phyloP scores from a whole-genome alignment of 768 basidiomycete genomes.

The Auricularia auricula-judae region DNA sequence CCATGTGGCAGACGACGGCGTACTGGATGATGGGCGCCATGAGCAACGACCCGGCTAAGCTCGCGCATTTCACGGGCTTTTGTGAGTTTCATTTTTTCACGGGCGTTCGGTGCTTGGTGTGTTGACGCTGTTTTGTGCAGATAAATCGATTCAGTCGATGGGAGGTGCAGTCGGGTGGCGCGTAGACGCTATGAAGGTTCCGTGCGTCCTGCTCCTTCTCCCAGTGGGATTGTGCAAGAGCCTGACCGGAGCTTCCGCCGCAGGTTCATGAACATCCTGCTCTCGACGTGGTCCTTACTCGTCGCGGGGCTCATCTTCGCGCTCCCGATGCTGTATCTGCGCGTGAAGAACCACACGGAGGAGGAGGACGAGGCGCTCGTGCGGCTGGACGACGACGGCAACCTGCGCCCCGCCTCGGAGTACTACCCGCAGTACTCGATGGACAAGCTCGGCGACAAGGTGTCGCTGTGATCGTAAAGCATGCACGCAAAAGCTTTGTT shows the following conservation, averaged over 20 bases:
- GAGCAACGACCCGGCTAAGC: conserved; percentile 71
- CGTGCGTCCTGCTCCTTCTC: conserved; percentile 26
- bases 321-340: conserved; percentile 64
- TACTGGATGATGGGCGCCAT: conserved; percentile 82
- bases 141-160: conserved; percentile 68
- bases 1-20: conserved; percentile 77
- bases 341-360: conserved; percentile 52
- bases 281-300: conserved; percentile 66
- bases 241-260: conserved; percentile 22
- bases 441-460: neutral
- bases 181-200: conserved; percentile 47
- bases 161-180: conserved; percentile 67
- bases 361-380: conserved; percentile 35
- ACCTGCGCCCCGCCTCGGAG: conserved; percentile 8
- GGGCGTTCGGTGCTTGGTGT: neutral
- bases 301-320: conserved; percentile 52
- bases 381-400: conserved; percentile 15
- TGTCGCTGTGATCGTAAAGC: neutral
- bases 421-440: neutral
- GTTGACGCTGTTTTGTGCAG: conserved; percentile 17
- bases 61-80: conserved; percentile 73
- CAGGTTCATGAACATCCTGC: conserved; percentile 47
- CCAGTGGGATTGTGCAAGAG: conserved; percentile 17
- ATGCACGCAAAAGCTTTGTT: no score
- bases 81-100: conserved; percentile 37